Percentiles rank a stretch among this genome's conserved stretches.
phyloP scores from a whole-genome alignment of 2,329 filamentous ascomycete genomes.

The Penicillium palitans region DNA sequence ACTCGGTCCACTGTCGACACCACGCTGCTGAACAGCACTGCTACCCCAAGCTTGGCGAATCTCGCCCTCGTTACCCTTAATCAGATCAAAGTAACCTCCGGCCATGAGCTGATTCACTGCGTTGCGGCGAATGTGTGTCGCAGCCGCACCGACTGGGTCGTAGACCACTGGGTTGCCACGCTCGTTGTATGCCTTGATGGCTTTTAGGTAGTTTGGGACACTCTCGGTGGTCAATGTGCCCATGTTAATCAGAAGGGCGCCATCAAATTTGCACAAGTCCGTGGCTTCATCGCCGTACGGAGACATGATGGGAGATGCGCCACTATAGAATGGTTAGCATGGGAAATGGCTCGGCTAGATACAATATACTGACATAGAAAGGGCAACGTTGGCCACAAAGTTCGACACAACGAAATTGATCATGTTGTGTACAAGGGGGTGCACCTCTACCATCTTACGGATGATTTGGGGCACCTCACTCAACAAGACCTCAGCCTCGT shows the following conservation, averaged over 20 bases:
- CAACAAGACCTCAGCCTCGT: constrained; percentile 32
- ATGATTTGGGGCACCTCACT: constrained; percentile 53
- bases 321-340: constrained; percentile 44
- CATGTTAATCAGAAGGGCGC: constrained; percentile 89
- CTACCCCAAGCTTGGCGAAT: constrained; percentile 71
- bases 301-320: constrained; percentile 91
- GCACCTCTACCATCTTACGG: constrained; percentile 59
- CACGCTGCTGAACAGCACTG: constrained; percentile 65
- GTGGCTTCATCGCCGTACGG: constrained; percentile 78
- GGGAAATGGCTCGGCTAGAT: neutral
- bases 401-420: constrained; percentile 96
- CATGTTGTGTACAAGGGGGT: constrained; percentile 91
- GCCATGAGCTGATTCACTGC: constrained; percentile 71
- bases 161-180: constrained; percentile 74
- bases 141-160: constrained; percentile 88
- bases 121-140: constrained; percentile 69
- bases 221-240: constrained; percentile 80
- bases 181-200: constrained; percentile 77
- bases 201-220: constrained; percentile 68
- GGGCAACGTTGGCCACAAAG: constrained; percentile 85
- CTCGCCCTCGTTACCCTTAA: constrained; percentile 93
- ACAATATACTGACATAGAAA: constrained; percentile 58
- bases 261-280: constrained; percentile 75
- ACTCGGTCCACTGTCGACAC: constrained; percentile 74
- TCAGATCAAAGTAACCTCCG: constrained; percentile 76